These are phyloP conservation scores for Domatiomyces globalis DNA, from an alignment of 2,329 filamentous ascomycete genomes.

Conservation along the genomic window DNA sequence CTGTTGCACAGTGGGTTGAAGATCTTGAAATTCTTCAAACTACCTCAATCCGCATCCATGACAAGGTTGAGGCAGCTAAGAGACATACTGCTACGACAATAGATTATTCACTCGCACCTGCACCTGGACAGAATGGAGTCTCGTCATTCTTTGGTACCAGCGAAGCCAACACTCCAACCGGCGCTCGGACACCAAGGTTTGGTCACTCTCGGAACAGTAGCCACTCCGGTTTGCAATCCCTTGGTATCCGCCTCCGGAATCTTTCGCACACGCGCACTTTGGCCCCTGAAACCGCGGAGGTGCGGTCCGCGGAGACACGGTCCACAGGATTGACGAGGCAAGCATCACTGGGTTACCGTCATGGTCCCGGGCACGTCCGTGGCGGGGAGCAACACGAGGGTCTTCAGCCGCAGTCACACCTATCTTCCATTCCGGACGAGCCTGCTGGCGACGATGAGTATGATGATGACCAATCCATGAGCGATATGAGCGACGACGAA, in stretches of 20 bases:
- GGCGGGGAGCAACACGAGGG: slow-evolving; percentile 20
- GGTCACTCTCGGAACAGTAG: slow-evolving; percentile 22
- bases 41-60: slow-evolving; percentile 44
- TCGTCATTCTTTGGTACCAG: neutral
- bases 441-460: slow-evolving; percentile 16
- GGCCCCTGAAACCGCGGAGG: slow-evolving; percentile 20
- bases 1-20: slow-evolving; percentile 52
- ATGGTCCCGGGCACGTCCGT: slow-evolving; percentile 26
- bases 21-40: slow-evolving; percentile 49
- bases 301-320: slow-evolving; percentile 19
- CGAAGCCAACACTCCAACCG: slow-evolving; percentile 17
- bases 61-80: slow-evolving; percentile 28
- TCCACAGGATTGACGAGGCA: slow-evolving; percentile 24
- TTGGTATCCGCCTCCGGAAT: slow-evolving; percentile 26
- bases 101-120: slow-evolving; percentile 2
- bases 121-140: slow-evolving; percentile 3
- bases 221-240: slow-evolving; percentile 21
- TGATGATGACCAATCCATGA: slow-evolving; percentile 1
- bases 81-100: slow-evolving; percentile 6
- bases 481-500: slow-evolving; percentile 5
- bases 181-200: slow-evolving; percentile 24
- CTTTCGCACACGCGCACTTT: slow-evolving; percentile 28
- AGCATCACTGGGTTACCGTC: slow-evolving; percentile 27
- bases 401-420: slow-evolving; percentile 8
- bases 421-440: slow-evolving; percentile 17